Evolutionary conservation across 352 stramenopile genomes (phyloP).

Genomic region (Paralagenidium karlingii): DNA sequence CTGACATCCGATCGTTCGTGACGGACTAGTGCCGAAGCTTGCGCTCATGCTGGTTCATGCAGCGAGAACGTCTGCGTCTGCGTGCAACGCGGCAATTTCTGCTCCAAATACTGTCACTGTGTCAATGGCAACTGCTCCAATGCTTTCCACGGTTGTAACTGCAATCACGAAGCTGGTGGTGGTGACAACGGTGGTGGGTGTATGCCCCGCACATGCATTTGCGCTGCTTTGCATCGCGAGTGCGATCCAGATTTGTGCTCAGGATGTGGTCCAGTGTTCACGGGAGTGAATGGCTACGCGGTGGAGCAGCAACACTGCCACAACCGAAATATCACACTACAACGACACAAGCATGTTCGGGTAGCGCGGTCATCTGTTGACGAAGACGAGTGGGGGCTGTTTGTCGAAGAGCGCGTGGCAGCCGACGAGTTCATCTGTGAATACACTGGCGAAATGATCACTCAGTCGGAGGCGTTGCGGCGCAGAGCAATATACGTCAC

Average conservation of each 20-base stretch:
- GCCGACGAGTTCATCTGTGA: conserved; percentile 92
- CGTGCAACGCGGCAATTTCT: conserved; percentile 78
- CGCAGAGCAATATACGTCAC: conserved; percentile 83
- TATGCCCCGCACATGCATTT: conserved; percentile 79
- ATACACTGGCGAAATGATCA: conserved; percentile 92
- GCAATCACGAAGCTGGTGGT: no score
- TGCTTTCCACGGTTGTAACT: conserved; percentile 84
- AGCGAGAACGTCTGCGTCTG: conserved; percentile 79
- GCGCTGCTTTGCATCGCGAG: conserved; percentile 82
- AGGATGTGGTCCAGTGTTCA: no score
- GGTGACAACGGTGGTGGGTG: conserved; percentile 38
- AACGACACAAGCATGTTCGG: conserved; percentile 47
- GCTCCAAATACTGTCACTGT: conserved; percentile 87
- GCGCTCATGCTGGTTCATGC: conserved; percentile 78
- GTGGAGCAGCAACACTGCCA: no score
- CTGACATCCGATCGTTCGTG: neutral
- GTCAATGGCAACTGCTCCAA: conserved; percentile 69
- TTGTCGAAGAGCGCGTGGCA: conserved; percentile 72
- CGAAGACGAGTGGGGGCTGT: conserved; percentile 86
- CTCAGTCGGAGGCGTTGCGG: conserved; percentile 84
- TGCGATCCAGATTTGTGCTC: conserved; percentile 90
- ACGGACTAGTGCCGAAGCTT: conserved; percentile 80
- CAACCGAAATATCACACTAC: conserved; percentile 42
- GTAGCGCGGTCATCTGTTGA: conserved; percentile 70
- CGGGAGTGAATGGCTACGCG: neutral